A percentile compares a stretch with the other conserved stretches of the same genome.
Conservation (phyloP, 176 grass and related monocot species). For the Bolboschoenus planiculmis region DNA sequence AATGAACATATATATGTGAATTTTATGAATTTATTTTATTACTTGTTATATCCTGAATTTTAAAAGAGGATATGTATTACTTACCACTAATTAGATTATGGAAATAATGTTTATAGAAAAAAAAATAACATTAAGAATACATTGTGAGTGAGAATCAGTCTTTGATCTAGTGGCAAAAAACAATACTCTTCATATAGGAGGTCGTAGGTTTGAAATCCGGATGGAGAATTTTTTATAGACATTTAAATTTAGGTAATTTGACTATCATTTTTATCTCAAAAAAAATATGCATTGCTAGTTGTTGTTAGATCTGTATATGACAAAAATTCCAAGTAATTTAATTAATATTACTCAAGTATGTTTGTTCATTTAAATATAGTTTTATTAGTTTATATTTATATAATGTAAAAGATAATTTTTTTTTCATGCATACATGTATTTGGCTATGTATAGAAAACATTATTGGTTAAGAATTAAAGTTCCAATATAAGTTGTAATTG, state of each 20-base stretch:
- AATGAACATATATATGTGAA: background rate
- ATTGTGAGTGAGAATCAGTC: too few species aligned
- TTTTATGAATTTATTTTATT: background rate
- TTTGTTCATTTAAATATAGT: background rate
- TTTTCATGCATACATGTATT: background rate
- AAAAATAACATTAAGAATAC: background rate
- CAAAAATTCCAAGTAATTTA: background rate
- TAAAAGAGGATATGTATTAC: background rate
- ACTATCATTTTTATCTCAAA: too few species aligned
- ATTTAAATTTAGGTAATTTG: too few species aligned
- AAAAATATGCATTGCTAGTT: too few species aligned
- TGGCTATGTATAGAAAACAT: background rate
- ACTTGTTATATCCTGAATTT: background rate
- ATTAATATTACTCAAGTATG: background rate
- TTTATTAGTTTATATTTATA: background rate
- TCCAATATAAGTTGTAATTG: background rate
- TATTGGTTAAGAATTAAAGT: background rate
- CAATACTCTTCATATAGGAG: too few species aligned
- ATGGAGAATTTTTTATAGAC: too few species aligned
- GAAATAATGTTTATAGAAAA: background rate
- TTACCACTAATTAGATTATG: background rate
- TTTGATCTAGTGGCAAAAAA: too few species aligned
- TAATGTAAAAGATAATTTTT: background rate
- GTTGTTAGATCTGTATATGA: background rate
- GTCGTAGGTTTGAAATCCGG: too few species aligned